Conservation (phyloP, 176 grass and related monocot genomes). For the Cenchrus purpureus region DNA sequence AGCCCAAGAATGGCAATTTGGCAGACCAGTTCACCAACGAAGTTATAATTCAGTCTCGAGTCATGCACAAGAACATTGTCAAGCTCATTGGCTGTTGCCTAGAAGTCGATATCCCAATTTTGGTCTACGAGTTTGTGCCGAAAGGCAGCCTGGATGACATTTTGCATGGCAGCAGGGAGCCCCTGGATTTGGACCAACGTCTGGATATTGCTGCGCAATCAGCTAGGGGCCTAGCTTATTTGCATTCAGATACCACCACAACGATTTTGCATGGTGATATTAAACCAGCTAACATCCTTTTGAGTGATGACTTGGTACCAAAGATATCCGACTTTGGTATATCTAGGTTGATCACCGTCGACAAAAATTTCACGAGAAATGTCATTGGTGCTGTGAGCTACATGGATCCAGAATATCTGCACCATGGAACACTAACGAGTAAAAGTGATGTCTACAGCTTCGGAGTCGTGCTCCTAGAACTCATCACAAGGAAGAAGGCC, state of each 20-base stretch:
- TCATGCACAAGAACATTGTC: slow-evolving; percentile 54
- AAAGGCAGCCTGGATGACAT: slow-evolving; percentile 40
- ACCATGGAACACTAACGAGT: neutral
- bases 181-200: slow-evolving; percentile 7
- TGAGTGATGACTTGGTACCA: neutral
- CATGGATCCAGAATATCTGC: neutral
- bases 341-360: slow-evolving; percentile 4
- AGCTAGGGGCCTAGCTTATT: slow-evolving; percentile 34
- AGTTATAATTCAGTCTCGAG: slow-evolving; percentile 45
- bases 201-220: slow-evolving; percentile 30
- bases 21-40: slow-evolving; percentile 47
- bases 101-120: slow-evolving; percentile 41
- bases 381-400: slow-evolving; percentile 15
- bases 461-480: slow-evolving; percentile 21
- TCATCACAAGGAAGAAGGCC: slow-evolving; percentile 16
- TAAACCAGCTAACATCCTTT: slow-evolving; percentile 16
- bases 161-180: neutral
- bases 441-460: slow-evolving; percentile 29
- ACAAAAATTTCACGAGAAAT: neutral
- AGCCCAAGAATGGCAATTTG: neutral
- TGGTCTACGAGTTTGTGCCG: slow-evolving; percentile 43
- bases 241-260: neutral
- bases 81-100: slow-evolving; percentile 47
- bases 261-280: slow-evolving; percentile 20
- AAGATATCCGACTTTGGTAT: slow-evolving; percentile 12